Percentiles rank a stretch among this genome's conserved stretches.
Conservation (phyloP, 2,329 filamentous ascomycete species). For the Pseudopithomyces chartarum region DNA sequence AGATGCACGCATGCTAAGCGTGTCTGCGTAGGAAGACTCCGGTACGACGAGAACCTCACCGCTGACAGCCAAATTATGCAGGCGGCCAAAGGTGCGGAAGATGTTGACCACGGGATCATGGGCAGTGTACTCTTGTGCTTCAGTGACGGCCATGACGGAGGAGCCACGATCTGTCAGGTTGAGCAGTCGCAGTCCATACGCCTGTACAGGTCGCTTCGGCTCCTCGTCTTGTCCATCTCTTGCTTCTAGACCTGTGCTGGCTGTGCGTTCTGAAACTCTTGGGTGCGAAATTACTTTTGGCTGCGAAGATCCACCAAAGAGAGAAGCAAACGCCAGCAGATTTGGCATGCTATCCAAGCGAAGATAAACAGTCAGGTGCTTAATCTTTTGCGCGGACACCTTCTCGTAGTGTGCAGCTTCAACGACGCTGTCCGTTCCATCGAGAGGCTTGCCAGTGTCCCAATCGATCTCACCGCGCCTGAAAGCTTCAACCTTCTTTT, state of each 20-base stretch:
- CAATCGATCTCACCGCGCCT: slow-evolving; percentile 89
- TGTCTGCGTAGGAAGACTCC: slow-evolving; percentile 77
- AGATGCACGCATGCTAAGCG: slow-evolving; percentile 67
- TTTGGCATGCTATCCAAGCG: slow-evolving; percentile 83
- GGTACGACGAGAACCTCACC: slow-evolving; percentile 82
- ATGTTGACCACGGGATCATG: slow-evolving; percentile 86
- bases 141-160: slow-evolving; percentile 91
- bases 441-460: slow-evolving; percentile 63
- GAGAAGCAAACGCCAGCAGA: slow-evolving; percentile 78
- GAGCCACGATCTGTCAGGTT: slow-evolving; percentile 92
- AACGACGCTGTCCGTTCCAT: slow-evolving; percentile 44
- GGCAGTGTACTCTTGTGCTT: slow-evolving; percentile 69
- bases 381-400: slow-evolving; percentile 57
- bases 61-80: slow-evolving; percentile 81
- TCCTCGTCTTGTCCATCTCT: slow-evolving; percentile 20
- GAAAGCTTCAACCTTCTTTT: slow-evolving; percentile 74
- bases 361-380: slow-evolving; percentile 77
- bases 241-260: slow-evolving; percentile 30
- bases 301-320: slow-evolving; percentile 67
- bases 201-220: slow-evolving; percentile 63
- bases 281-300: slow-evolving; percentile 47
- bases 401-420: slow-evolving; percentile 56
- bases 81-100: slow-evolving; percentile 84
- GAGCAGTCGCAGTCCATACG: slow-evolving; percentile 83
- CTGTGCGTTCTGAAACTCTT: slow-evolving; percentile 22